Conservation (phyloP, 768 basidiomycete genomes). For the Hortiboletus campestris region DNA sequence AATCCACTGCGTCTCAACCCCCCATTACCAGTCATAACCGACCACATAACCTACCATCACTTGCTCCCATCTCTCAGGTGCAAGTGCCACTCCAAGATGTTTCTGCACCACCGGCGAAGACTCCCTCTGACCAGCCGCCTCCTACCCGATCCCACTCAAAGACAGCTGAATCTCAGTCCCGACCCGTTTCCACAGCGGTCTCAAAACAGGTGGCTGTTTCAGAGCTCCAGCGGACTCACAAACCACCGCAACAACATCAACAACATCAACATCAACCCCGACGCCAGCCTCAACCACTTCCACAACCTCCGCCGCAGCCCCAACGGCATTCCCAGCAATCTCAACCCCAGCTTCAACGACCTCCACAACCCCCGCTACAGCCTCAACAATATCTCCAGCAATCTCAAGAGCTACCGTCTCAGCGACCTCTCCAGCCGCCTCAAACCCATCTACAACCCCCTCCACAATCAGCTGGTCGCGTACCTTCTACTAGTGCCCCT, state of each 20-base stretch:
- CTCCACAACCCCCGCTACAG: not conserved
- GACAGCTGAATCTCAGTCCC: conserved; percentile 1
- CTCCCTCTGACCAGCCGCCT: not conserved
- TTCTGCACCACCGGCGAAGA: not conserved
- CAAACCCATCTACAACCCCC: not conserved
- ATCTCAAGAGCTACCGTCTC: not conserved
- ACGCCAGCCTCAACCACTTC: not conserved
- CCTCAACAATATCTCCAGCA: not conserved
- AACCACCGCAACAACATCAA: not conserved
- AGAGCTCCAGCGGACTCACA: not conserved
- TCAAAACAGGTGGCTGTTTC: not conserved
- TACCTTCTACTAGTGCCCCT: not conserved
- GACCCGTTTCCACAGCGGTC: not conserved
- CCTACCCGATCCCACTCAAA: not conserved
- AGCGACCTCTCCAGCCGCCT: conserved; percentile 2
- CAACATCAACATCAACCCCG: not conserved
- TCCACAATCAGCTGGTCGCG: not conserved
- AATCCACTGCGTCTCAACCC: not conserved
- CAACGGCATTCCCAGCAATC: conserved; percentile 1
- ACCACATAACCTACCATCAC: not conserved
- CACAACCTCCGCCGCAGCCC: not conserved
- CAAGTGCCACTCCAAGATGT: conserved; percentile 4
- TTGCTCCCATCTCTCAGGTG: not conserved
- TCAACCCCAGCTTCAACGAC: not conserved
- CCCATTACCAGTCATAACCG: not conserved